Conservation (phyloP, 495 filamentous ascomycete genomes). For the Aspergillus coremiiformis region DNA sequence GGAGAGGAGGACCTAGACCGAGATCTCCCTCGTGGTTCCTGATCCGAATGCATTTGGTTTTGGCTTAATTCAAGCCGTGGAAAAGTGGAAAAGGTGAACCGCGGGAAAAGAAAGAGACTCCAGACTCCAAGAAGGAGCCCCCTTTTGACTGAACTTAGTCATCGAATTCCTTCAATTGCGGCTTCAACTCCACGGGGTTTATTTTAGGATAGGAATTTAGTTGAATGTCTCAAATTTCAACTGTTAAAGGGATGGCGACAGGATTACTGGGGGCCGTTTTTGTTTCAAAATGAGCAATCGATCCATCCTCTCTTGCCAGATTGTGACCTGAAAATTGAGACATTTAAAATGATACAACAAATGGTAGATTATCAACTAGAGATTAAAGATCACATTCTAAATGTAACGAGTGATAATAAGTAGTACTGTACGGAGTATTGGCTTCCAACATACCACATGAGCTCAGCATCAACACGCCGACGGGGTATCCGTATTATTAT, state of each 20-base stretch:
- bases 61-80: slow-evolving; percentile 3
- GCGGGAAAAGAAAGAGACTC: neutral
- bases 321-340: neutral
- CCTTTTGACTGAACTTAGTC: neutral
- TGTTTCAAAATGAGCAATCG: no score
- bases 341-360: neutral
- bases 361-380: neutral
- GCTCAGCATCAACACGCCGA: slow-evolving; percentile 7
- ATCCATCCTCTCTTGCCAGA: slow-evolving; percentile 1
- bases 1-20: slow-evolving; percentile 15
- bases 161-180: neutral
- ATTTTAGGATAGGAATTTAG: neutral
- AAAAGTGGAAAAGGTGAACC: neutral
- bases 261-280: no score
- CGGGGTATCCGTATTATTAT: slow-evolving; percentile 10
- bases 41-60: slow-evolving; percentile 12
- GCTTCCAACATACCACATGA: slow-evolving; percentile 2
- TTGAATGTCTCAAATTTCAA: neutral
- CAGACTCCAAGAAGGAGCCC: neutral
- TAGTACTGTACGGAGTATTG: no score
- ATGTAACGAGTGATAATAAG: slow-evolving; percentile 3
- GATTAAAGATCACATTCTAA: neutral
- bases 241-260: no score
- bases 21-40: slow-evolving; percentile 3
- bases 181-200: neutral